Evolutionary conservation across 352 stramenopile species (phyloP), one percentile per base, ranked within the genome.

Genomic region (Phytophthora citrophthora): DNA sequence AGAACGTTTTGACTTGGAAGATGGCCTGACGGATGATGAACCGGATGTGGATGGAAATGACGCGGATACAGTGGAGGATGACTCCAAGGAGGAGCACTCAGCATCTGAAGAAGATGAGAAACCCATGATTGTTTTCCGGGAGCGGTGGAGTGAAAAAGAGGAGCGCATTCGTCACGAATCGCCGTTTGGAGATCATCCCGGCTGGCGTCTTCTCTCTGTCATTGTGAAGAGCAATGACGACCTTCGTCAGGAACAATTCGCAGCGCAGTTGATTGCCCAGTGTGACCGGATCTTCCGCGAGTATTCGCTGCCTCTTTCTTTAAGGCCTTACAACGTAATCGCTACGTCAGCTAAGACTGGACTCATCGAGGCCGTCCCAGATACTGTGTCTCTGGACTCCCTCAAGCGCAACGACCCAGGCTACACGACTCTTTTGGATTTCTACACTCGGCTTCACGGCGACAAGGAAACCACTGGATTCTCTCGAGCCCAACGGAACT

Each of bases 171-270:
- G 84, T 10, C 72, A 76, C 20, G 68, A 77, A 43, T 91, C 83
- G 1, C 69, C 69, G 26, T 84, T 81, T 38, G 72, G 75, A 3
- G 65, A 79, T 36, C 79, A 89, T 54, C 79, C 71, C 32, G 81
- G 81, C 16, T 93, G 87, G 79, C 72, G 83, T 11, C 55, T 94
- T 43, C 71, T 94, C 29, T 89, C 89, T 45, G 89, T 99, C 15
- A 99, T 99, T 62, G 95, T 99, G 2, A 99, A 95, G 79, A 98
- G 94, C 44, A 98, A 99, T 61, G 98, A 99, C 69, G 97, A 99
- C 54, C 74, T 99, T 49, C 86, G 97, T 2, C 98, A 99, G 72
- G 97, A 99, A 75, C 91, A 98, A 26, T 99, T 99, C 75, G 94
- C 97, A 0, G 96, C 98, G 57, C 96, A 99, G 69, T 74, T 99